Base-by-base conservation (phyloP, 73 alveolate genomes). In the Paramecium sonneborni region DNA sequence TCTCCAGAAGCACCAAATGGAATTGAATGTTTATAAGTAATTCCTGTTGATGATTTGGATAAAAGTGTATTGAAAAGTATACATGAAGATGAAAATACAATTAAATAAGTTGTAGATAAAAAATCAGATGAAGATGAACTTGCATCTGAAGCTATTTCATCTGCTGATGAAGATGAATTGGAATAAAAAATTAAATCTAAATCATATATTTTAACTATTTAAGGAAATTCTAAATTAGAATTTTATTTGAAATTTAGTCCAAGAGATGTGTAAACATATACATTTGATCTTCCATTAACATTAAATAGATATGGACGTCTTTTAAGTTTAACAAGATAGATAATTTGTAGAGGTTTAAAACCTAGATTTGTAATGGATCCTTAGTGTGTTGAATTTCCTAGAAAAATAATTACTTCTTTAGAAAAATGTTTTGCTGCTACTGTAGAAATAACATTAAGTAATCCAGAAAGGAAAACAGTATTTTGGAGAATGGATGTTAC, bases 251-350 rank as follows among this genome's bases (percentile, higher is more conserved):
- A 96, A 62, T 97, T 96, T 76, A 95, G 98, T 43, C 99, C 99
- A 20, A 92, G 96, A 41, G 98, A 96, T 74, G 97, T 96, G 5
- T 96, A 97, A 21, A 95, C 98, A 20, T 96, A 96, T 44, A 90
- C 92, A 87, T 98, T 98, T 85, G 99, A 95, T 44, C 94, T 98
- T 1, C 99, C 99, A 30, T 84, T 98, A 26, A 94, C 96, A 91
- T 93, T 98, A n/a, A 96, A 97, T 15, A 98, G 99, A 68, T 93
- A 91, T 92, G 99, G 98, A 44, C 98, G 95, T 85, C 92, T 97
- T 26, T 97, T 93, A 67, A 96, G 98, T 57, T 86, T 98, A 30
- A 95, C 93, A 55, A 92, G 99, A 91, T 90, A 92, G 7, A 96
- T 98, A 1, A 96, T 95, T 28, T 99, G 99, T 34, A 97, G 97